These are phyloP conservation scores for Taiozyma onychis DNA, from an alignment of 1,139 yeast species.

Conservation along the genomic window DNA sequence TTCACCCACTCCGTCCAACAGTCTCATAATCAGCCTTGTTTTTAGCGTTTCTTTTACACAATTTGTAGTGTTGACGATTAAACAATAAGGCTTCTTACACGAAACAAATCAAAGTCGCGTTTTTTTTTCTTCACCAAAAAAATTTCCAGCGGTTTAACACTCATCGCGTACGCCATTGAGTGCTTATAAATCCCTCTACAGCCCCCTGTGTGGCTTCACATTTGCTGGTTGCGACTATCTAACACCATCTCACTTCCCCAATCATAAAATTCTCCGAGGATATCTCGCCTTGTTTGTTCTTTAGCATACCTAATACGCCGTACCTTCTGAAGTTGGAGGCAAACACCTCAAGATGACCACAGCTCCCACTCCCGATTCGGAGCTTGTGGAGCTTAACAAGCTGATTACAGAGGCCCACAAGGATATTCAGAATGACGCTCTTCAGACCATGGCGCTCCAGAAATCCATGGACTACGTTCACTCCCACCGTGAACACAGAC, in stretches of 20 bases:
- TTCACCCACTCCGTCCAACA: no score
- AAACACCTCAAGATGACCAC: neutral
- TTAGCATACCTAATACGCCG: neutral
- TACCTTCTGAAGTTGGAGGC: neutral
- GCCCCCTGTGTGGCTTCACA: neutral
- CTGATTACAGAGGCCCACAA: conserved; percentile 26
- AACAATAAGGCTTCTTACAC: no score
- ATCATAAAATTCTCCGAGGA: neutral
- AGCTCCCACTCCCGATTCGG: neutral
- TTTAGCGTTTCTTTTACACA: neutral
- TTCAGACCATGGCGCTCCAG: conserved; percentile 28
- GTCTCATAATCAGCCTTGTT: neutral
- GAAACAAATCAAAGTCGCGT: neutral
- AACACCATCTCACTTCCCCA: neutral
- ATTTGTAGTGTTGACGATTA: neutral
- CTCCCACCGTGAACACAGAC: conserved; percentile 24
- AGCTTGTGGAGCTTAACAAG: neutral
- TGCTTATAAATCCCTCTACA: neutral
- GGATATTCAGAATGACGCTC: conserved; percentile 23
- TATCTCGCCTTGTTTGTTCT: no score
- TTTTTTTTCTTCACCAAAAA: neutral
- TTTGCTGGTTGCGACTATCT: neutral
- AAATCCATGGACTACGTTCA: conserved; percentile 24
- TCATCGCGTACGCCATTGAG: neutral
- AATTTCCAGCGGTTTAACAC: neutral